Percentiles rank a stretch among this genome's conserved stretches.
phyloP scores from a whole-genome alignment of 768 basidiomycete species.

The Phaeotremella skinneri region DNA sequence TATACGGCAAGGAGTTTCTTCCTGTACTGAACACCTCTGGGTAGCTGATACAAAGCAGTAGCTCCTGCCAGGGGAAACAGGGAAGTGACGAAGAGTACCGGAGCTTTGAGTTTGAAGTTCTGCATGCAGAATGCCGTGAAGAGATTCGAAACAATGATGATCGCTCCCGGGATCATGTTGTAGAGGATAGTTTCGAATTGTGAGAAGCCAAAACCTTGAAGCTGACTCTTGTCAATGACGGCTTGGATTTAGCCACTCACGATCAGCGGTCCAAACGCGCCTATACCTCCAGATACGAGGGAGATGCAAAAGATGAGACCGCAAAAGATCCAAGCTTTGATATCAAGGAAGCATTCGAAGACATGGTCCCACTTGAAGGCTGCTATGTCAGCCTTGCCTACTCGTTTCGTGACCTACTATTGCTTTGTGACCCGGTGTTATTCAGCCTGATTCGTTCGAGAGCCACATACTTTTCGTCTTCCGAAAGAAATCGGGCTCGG shows the following conservation, averaged over 20 bases:
- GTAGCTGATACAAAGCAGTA: slow-evolving; percentile 29
- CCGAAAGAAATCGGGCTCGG: slow-evolving; percentile 32
- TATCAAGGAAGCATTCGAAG: slow-evolving; percentile 49
- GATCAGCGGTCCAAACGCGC: slow-evolving; percentile 56
- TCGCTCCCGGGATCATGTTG: slow-evolving; percentile 56
- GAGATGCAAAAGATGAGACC: slow-evolving; percentile 39
- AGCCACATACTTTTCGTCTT: slow-evolving; percentile 49
- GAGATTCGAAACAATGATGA: slow-evolving; percentile 54
- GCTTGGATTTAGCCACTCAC: slow-evolving; percentile 1
- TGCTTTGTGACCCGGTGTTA: slow-evolving; percentile 40
- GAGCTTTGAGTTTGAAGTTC: slow-evolving; percentile 25
- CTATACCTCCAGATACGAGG: slow-evolving; percentile 53
- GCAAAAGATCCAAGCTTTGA: slow-evolving; percentile 56
- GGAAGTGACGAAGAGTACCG: slow-evolving; percentile 23
- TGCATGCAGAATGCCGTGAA: slow-evolving; percentile 51
- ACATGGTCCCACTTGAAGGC: slow-evolving; percentile 40
- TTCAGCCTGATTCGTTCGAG: slow-evolving; percentile 28
- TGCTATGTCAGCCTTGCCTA: slow-evolving; percentile 12
- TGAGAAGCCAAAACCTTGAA: slow-evolving; percentile 54
- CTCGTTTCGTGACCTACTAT: background rate
- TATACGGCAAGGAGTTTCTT: slow-evolving; percentile 29
- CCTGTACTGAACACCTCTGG: slow-evolving; percentile 21
- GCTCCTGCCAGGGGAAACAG: slow-evolving; percentile 34
- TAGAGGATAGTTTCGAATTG: slow-evolving; percentile 57
- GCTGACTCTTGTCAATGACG: slow-evolving; percentile 45